These are phyloP conservation scores for Platanthera zijinensis DNA, from an alignment of 106 monocot genomes.

Conservation along the genomic window DNA sequence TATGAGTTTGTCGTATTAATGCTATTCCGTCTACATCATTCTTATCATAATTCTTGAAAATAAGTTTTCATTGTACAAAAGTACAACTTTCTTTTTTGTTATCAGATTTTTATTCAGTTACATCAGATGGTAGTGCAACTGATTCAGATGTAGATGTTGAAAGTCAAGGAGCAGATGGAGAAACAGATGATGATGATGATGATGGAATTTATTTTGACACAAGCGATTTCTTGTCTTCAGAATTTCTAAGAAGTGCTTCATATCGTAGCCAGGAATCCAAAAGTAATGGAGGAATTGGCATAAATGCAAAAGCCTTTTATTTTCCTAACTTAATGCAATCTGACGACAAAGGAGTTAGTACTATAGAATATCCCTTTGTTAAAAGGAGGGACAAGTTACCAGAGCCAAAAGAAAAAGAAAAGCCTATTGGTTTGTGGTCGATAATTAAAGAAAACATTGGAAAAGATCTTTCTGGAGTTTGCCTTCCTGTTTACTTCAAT, in stretches of 20 bases:
- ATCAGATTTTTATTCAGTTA: constrained; percentile 93
- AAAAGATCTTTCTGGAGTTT: constrained; percentile 95
- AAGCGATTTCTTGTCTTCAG: constrained; percentile 70
- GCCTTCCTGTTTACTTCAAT: constrained; percentile 96
- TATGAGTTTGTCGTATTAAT: not conserved
- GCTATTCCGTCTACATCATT: not conserved
- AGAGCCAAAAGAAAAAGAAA: constrained; percentile 94
- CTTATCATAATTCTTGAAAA: not conserved
- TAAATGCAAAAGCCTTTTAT: constrained; percentile 13
- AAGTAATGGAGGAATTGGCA: constrained; percentile 31
- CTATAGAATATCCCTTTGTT: constrained; percentile 54
- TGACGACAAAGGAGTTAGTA: constrained; percentile 22
- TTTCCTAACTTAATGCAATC: constrained; percentile 19
- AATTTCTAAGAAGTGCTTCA: constrained; percentile 78
- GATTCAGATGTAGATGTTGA: constrained; percentile 94
- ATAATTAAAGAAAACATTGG: constrained; percentile 99
- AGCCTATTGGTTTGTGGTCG: constrained; percentile 89
- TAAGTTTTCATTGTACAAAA: not conserved
- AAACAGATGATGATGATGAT: constrained; percentile 86
- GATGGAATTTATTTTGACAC: constrained; percentile 84
- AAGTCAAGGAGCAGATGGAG: constrained; percentile 80
- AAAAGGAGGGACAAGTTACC: constrained; percentile 74
- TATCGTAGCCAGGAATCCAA: constrained; percentile 58
- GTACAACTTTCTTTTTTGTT: not conserved
- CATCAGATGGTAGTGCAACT: constrained; percentile 77